Evolutionary conservation across 805 yeast genomes (phyloP).

Genomic region (Cyberlindnera sargentensis): DNA sequence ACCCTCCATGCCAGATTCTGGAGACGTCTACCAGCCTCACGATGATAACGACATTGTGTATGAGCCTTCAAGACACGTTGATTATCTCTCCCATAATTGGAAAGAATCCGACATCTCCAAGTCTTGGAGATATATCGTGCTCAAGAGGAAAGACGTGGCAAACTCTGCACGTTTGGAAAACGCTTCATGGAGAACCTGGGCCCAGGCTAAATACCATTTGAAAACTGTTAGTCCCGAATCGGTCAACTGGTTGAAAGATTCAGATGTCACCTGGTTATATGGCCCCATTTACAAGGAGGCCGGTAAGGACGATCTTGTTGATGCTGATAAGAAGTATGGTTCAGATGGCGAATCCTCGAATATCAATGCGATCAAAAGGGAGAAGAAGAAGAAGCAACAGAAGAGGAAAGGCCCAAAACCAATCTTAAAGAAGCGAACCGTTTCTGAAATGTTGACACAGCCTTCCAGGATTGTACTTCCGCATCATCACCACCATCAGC

Average conservation of each 20-base stretch:
- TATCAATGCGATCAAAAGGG: constrained; percentile 14
- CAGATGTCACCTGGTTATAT: constrained; percentile 96
- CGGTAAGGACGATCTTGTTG: constrained; percentile 5
- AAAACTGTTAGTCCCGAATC: constrained; percentile 84
- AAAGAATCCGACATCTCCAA: constrained; percentile 87
- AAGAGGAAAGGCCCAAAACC: constrained; percentile 53
- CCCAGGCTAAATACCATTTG: constrained; percentile 73
- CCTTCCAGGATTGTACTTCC: constrained; percentile 28
- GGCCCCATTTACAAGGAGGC: constrained; percentile 54
- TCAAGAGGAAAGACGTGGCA: constrained; percentile 78
- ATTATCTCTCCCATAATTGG: constrained; percentile 94
- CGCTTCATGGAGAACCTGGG: constrained; percentile 99
- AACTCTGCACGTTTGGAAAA: constrained; percentile 74
- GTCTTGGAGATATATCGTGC: constrained; percentile 90
- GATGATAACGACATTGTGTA: constrained; percentile 77
- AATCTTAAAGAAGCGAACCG: constrained; percentile 79
- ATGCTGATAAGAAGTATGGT: constrained; percentile 28
- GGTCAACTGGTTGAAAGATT: constrained; percentile 94
- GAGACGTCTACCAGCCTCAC: constrained; percentile 32
- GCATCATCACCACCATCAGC: constrained; percentile 14
- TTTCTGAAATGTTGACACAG: constrained; percentile 72
- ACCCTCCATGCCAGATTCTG: constrained; percentile 28
- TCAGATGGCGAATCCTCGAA: constrained; percentile 32
- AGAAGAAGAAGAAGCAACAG: constrained; percentile 12
- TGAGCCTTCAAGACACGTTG: constrained; percentile 88